Evolutionary conservation across 352 stramenopile species (phyloP), one percentile per base, ranked within the genome.

Genomic region (Globisporangium solare): DNA sequence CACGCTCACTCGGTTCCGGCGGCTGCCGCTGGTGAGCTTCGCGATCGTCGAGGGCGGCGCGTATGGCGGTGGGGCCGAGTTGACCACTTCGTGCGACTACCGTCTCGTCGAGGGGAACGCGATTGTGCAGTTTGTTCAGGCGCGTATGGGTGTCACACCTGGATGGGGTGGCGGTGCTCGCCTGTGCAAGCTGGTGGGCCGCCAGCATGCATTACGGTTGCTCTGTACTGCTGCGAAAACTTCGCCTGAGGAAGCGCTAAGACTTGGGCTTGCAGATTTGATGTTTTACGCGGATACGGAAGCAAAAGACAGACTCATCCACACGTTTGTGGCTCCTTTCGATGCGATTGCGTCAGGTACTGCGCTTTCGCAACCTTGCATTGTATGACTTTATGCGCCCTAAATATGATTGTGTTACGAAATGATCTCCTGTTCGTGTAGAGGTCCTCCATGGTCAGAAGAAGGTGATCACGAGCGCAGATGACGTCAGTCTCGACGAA

Each of bases 101-200:
- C 79, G 88, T 0, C 39, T 96, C 13, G 58, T 94, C 2, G 71
- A 73, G 13, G 20, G 56, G 11, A 80, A 73, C 18, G 79, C 86
- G 0, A 70, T 86, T 0, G 87, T 97, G 47, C 84, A 90, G 56
- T 96, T 96, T 53, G 81, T 97, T 10, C 86, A 94, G 61, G 66
- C 72, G 0, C 65, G 71, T 31, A 94, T 97, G 80, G 88, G 86
- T 1, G 79, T 95, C 1, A 92, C 77, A 4, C 80, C 86, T 8
- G 83, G 76, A 14, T 97, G 88, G 88, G 88, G 88, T 24, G 88
- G 88, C 39, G 86, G 76, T 1, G 74, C 75, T 37, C 70, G 84
- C 1, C 63, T 97, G 22, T 81, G 83, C 56, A 85, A 90, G 57
- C 76, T 95, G 35, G 69, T 97, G 17, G 85, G 84, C 0, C 54